phyloP scores from a whole-genome alignment of 768 basidiomycete species.

The Cystobasidium onofrii region DNA sequence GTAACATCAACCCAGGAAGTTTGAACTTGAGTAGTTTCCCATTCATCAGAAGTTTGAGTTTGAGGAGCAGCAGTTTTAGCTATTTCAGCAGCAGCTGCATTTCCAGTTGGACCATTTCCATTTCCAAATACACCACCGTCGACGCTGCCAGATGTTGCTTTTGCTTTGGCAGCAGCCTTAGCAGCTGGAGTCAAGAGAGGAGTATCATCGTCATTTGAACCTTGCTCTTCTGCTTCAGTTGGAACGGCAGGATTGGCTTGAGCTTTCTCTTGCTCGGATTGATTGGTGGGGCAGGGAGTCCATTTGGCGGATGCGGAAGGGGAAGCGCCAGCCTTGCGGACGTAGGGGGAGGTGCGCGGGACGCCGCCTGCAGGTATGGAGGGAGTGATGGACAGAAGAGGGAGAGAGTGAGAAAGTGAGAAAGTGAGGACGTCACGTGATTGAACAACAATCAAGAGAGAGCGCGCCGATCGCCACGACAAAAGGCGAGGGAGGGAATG shows the following conservation, averaged over 20 bases:
- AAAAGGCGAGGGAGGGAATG: not conserved
- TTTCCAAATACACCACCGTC: not conserved
- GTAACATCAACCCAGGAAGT: slow-evolving; percentile 9
- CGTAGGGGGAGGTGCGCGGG: slow-evolving; percentile 14
- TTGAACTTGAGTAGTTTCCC: not conserved
- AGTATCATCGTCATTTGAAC: not conserved
- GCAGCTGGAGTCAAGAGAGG: not conserved
- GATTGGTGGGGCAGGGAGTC: slow-evolving; percentile 20
- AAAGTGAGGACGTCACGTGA: not conserved
- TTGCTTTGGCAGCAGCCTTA: too few relatives aligned
- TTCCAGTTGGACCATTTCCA: not conserved
- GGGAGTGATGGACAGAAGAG: not conserved
- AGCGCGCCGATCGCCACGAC: not conserved
- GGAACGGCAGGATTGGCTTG: slow-evolving; percentile 2
- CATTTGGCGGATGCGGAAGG: slow-evolving; percentile 13
- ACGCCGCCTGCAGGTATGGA: slow-evolving; percentile 16
- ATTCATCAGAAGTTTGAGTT: not conserved
- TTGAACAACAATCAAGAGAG: not conserved
- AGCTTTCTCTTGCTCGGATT: not conserved
- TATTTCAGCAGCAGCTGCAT: not conserved
- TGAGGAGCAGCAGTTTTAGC: not conserved
- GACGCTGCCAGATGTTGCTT: not conserved
- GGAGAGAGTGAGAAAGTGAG: not conserved
- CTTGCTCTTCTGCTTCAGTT: not conserved
- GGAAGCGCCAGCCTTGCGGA: not conserved